These are phyloP conservation scores for Penicillium simplicissimum DNA, from an alignment of 495 filamentous ascomycete genomes.

Conservation along the genomic window DNA sequence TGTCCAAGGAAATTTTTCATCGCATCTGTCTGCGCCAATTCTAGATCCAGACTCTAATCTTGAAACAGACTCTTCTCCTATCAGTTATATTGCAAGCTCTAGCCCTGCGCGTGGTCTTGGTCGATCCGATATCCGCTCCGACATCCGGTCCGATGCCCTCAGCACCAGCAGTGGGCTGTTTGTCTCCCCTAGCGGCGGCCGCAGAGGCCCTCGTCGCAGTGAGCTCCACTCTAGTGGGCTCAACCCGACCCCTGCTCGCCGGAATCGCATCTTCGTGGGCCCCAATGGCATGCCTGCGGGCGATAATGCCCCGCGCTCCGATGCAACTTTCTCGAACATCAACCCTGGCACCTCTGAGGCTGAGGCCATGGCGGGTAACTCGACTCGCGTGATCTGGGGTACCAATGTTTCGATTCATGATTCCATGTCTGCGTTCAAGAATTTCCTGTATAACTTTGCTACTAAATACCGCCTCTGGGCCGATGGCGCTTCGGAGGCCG, in stretches of 20 bases:
- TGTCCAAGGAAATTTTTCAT: conserved; percentile 10
- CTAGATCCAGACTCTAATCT: neutral
- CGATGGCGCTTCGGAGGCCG: conserved; percentile 75
- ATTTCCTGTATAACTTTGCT: conserved; percentile 86
- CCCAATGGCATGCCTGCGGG: conserved; percentile 72
- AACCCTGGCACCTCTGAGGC: conserved; percentile 91
- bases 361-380: conserved; percentile 77
- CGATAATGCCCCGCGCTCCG: conserved; percentile 58
- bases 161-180: conserved; percentile 87
- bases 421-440: conserved; percentile 80
- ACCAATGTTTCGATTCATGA: conserved; percentile 94
- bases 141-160: conserved; percentile 57
- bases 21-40: neutral
- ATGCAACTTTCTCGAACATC: conserved; percentile 85
- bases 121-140: conserved; percentile 51
- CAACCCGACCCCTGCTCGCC: conserved; percentile 62
- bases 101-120: conserved; percentile 62
- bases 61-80: conserved; percentile 78
- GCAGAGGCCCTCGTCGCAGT: conserved; percentile 62
- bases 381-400: conserved; percentile 89
- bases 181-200: conserved; percentile 61
- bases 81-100: conserved; percentile 84
- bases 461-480: conserved; percentile 90
- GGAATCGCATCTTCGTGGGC: conserved; percentile 77
- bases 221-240: conserved; percentile 80